These are phyloP conservation scores for Macrocybe gigantea DNA, from an alignment of 768 basidiomycete species.

Conservation along the genomic window DNA sequence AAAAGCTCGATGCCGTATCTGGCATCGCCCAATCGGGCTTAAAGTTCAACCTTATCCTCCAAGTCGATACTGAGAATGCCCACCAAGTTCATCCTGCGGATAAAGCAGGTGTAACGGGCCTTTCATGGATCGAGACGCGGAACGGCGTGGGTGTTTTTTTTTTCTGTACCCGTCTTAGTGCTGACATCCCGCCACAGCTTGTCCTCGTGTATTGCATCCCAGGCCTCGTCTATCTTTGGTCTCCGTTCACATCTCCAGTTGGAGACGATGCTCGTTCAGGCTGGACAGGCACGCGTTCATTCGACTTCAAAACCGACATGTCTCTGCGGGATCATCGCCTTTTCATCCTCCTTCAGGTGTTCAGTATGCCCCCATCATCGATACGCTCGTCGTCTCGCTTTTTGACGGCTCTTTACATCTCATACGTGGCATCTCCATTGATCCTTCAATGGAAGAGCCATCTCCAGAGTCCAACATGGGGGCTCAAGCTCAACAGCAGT, in stretches of 20 bases:
- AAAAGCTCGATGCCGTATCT: slow-evolving; percentile 25
- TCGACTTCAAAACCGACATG: slow-evolving; percentile 36
- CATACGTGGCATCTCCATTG: slow-evolving; percentile 42
- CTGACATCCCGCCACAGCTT: slow-evolving; percentile 25
- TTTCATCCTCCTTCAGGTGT: slow-evolving; percentile 58
- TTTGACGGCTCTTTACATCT: slow-evolving; percentile 70
- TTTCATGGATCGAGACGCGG: slow-evolving; percentile 49
- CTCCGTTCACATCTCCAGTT: slow-evolving; percentile 5
- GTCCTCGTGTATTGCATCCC: slow-evolving; percentile 57
- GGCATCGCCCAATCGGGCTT: too few relatives aligned
- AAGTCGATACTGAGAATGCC: too few relatives aligned
- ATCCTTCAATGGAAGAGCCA: slow-evolving; percentile 35
- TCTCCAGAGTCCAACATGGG: background rate
- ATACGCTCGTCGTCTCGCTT: slow-evolving; percentile 52
- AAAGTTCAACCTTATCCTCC: too few relatives aligned
- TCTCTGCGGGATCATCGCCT: slow-evolving; percentile 53
- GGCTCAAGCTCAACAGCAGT: too few relatives aligned
- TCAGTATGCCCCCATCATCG: slow-evolving; percentile 41
- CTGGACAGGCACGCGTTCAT: slow-evolving; percentile 47
- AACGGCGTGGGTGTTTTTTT: slow-evolving; percentile 29
- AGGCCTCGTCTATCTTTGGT: slow-evolving; percentile 57
- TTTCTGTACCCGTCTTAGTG: background rate
- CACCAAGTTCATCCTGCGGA: slow-evolving; percentile 15
- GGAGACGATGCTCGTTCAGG: slow-evolving; percentile 15
- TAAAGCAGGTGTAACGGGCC: slow-evolving; percentile 39